A percentile compares a stretch with the other conserved stretches of the same genome.
phyloP scores from a whole-genome alignment of 352 stramenopile species.

The Halophytophthora batemanensis region DNA sequence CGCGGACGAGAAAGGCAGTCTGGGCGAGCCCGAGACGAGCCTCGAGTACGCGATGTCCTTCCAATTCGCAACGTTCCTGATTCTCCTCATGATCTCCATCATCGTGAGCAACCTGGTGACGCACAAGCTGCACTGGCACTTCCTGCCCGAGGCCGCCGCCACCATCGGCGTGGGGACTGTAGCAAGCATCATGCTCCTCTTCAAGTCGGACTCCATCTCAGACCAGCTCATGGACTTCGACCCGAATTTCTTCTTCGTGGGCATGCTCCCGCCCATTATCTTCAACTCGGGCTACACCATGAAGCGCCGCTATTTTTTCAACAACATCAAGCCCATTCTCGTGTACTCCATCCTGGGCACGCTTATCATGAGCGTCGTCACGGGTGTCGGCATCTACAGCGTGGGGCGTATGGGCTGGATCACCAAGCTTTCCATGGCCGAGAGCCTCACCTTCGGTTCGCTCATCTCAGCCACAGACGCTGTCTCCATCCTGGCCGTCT shows the following conservation, averaged over 20 bases:
- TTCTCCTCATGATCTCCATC: conserved; percentile 74
- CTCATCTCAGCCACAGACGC: conserved; percentile 93
- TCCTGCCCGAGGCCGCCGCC: conserved; percentile 62
- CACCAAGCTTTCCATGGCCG: conserved; percentile 81
- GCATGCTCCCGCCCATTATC: conserved; percentile 92
- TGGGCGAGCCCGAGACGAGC: conserved; percentile 46
- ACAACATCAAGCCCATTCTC: conserved; percentile 88
- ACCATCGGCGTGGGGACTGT: conserved; percentile 63
- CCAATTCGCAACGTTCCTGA: conserved; percentile 72
- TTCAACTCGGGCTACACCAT: conserved; percentile 94
- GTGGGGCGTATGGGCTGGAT: conserved; percentile 60
- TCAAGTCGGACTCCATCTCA: conserved; percentile 66
- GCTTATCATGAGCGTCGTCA: conserved; percentile 86
- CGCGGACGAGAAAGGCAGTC: conserved; percentile 5
- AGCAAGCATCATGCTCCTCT: conserved; percentile 55
- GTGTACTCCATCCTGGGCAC: conserved; percentile 90
- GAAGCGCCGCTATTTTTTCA: conserved; percentile 91
- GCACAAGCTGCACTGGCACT: conserved; percentile 75
- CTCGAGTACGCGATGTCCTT: conserved; percentile 77
- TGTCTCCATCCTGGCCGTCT: conserved; percentile 90
- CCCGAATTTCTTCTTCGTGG: conserved; percentile 92
- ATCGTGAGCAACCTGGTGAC: conserved; percentile 77
- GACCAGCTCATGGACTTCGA: conserved; percentile 86
- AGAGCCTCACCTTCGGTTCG: conserved; percentile 90
- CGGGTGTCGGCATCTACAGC: conserved; percentile 72